Evolutionary conservation across 805 yeast species (phyloP), one percentile per base, ranked within the genome.

Genomic region (Pichia ethanolica): DNA sequence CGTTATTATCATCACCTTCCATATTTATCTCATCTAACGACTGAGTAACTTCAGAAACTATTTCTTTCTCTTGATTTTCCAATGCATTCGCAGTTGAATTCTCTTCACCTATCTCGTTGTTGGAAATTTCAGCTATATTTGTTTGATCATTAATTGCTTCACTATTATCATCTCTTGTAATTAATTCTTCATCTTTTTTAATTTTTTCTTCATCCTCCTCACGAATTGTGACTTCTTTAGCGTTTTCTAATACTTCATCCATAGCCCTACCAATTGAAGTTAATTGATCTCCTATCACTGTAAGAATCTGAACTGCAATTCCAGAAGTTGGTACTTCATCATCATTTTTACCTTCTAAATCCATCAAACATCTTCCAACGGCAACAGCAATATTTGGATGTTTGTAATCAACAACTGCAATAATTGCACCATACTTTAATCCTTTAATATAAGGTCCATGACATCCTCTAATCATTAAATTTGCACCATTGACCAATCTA

Each of bases 381-480:
- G 95, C 96, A 59, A 78, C 72, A 0, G 81, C 73, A 10, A 83
- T 83, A 2, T 74, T 63, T 0, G 95, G 95, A 26, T 72, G 61
- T 13, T 75, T 72, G 32, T 73, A 69, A 53, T 79, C 78, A 0
- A 83, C 88, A 28, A 91, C 73, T 1, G 86, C 96, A 20, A 89
- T 96, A 4, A 87, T 60, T 0, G 73, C 59, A 0, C 89, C 95
- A 42, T 66, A 67, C 3, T 54, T 57, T 5, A 77, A 70, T 5
- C 73, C 56, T 0, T 55, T 41, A 44, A 83, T 86, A 57, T 85
- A 82, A 2, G 83, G 83, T 0, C 80, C 78, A 5, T 75, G 60
- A 5, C 81, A 74, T 0, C 95, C 95, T 3, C 89, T 86, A 35
- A 84, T 70, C 89, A 86, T 85, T 53, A 86, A 66, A 57, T 86